Evolutionary conservation across 148 eudicot genomes (phyloP), one percentile per base, ranked within the genome.

Genomic region (Fagopyrum tataricum): DNA sequence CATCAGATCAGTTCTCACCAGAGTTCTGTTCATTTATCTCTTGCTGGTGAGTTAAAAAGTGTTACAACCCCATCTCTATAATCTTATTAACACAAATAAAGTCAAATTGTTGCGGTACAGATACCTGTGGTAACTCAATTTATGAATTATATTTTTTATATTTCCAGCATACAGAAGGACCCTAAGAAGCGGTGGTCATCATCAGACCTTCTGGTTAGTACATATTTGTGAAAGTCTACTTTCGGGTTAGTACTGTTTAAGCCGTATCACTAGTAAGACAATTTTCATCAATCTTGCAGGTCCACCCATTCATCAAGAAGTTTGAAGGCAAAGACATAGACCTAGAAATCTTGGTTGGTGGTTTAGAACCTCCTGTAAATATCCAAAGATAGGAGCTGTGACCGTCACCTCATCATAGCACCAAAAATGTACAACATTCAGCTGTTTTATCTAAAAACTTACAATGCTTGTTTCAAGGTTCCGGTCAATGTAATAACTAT

Each of bases 1-100:
- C 98, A 52, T 62, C 92, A 31, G 98, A 94, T 83, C 98, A 94
- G 78, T 94, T 94, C 76, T 94, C 98, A 42, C 98, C 98, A 1
- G 98, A 94, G 79, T 91, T 94, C 82, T 94, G 98, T 78, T 91
- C 97, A 76, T 94, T 94, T 75, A 81, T 94, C 58, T 87, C 98
- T 55, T 84, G 89, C 79, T 94, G 98, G 98, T 94, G 87, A 70
- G 72, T 18, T 20, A 31, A 44, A 64, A 64, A 18, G 37, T 64
- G 69, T 64, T 14, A 2, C 8, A 3, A 3, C 43, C 69, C 44
- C 37, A 26, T 64, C 15, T 64, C 17, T 24, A 24, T 61, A 9
- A 64, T 37, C 14, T 0, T 4, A 1, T 7, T 0, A 31, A 5
- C 44, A 64, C 15, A 64, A 37, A 37, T 14, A 12, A 1, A 23